These are phyloP conservation scores for Paraconiothyrium brasiliense DNA, from an alignment of 2,329 filamentous ascomycete species.

Conservation along the genomic window DNA sequence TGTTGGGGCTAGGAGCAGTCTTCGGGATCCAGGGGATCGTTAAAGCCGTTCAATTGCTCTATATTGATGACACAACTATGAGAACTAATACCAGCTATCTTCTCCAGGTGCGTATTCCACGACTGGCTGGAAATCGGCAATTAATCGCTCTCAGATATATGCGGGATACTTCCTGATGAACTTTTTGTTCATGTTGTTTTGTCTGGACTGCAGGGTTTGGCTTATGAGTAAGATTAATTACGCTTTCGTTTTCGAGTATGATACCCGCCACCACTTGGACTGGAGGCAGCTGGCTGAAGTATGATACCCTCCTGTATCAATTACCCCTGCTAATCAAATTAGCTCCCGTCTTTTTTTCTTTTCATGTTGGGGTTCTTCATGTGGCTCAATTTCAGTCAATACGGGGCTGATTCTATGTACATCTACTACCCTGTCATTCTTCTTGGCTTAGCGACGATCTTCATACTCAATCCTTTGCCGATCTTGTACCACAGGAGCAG, in stretches of 20 bases:
- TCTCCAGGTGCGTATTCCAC: constrained; percentile 63
- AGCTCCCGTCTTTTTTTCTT: constrained; percentile 84
- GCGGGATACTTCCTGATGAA: constrained; percentile 89
- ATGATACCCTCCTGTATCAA: constrained; percentile 23
- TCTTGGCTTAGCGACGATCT: constrained; percentile 70
- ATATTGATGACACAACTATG: constrained; percentile 33
- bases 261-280: constrained; percentile 83
- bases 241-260: constrained; percentile 95
- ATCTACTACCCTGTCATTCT: constrained; percentile 88
- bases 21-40: constrained; percentile 57
- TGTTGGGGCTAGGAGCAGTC: constrained; percentile 53
- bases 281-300: constrained; percentile 87
- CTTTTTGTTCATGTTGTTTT: constrained; percentile 83
- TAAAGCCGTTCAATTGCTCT: constrained; percentile 45
- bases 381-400: constrained; percentile 86
- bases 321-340: constrained; percentile 19
- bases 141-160: constrained; percentile 72
- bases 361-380: constrained; percentile 80
- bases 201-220: constrained; percentile 85
- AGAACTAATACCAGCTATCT: constrained; percentile 60
- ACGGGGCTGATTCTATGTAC: constrained; percentile 73
- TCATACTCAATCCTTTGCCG: constrained; percentile 80
- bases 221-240: constrained; percentile 89
- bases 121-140: constrained; percentile 63
- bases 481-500: constrained; percentile 79